A percentile compares a stretch with the other conserved stretches of the same genome.
phyloP scores from a whole-genome alignment of 495 filamentous ascomycete species.

The Daldinia decipiens region DNA sequence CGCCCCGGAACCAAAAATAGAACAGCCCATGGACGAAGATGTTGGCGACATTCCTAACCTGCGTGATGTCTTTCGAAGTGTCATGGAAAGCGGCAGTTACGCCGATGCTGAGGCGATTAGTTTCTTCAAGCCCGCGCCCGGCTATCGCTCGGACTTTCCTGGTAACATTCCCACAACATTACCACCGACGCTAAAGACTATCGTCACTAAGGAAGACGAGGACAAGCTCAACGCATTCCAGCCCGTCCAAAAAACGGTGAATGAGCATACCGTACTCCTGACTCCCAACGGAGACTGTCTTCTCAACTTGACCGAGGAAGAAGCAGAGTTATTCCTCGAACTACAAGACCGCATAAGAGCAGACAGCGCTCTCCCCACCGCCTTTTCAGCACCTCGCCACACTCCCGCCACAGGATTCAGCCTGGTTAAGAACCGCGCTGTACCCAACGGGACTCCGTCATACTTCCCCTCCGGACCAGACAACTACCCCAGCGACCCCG shows the following conservation, averaged over 20 bases:
- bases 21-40: conserved; percentile 46
- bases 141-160: conserved; percentile 39
- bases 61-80: conserved; percentile 44
- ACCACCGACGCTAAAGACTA: conserved; percentile 54
- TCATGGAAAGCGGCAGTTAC: conserved; percentile 37
- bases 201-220: conserved; percentile 63
- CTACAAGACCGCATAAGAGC: conserved; percentile 71
- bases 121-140: conserved; percentile 44
- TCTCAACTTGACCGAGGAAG: conserved; percentile 75
- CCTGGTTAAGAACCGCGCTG: conserved; percentile 64
- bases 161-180: conserved; percentile 33
- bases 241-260: conserved; percentile 61
- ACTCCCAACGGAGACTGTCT: conserved; percentile 83
- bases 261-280: conserved; percentile 68
- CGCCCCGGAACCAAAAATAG: conserved; percentile 39
- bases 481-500: conserved; percentile 58
- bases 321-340: conserved; percentile 79
- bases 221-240: conserved; percentile 58
- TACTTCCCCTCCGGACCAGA: conserved; percentile 59
- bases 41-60: conserved; percentile 47
- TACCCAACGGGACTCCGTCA: conserved; percentile 64
- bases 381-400: conserved; percentile 60
- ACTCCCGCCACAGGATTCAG: conserved; percentile 60
- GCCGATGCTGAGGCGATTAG: conserved; percentile 44
- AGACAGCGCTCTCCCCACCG: conserved; percentile 54